phyloP scores from a whole-genome alignment of 2,329 filamentous ascomycete genomes.

The Magnaporthiopsis rhizophila region DNA sequence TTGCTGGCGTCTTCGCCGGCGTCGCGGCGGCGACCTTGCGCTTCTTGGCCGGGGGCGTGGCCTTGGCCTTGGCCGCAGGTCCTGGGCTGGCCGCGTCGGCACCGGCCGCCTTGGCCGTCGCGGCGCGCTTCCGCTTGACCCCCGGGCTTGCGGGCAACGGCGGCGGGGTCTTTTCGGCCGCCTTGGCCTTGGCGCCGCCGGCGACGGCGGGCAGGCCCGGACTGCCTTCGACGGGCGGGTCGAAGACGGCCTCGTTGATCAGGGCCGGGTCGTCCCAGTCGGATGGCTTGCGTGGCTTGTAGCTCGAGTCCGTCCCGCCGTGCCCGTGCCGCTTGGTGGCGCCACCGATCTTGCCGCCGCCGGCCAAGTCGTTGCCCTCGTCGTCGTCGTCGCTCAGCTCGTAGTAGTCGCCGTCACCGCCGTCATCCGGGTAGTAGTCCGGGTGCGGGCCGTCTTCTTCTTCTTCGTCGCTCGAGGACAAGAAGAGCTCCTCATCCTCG shows the following conservation, averaged over 20 bases:
- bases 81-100: background rate
- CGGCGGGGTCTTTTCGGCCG: background rate
- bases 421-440: background rate
- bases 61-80: background rate
- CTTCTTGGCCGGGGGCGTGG: background rate
- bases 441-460: background rate
- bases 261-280: slow-evolving; percentile 2
- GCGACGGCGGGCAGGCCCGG: background rate
- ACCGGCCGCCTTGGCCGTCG: no score
- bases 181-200: background rate
- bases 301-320: background rate
- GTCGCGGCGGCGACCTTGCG: background rate
- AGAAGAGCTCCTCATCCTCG: background rate
- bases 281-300: background rate
- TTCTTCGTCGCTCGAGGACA: background rate
- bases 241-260: background rate
- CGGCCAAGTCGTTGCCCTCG: no score
- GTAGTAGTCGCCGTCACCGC: slow-evolving; percentile 2
- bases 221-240: background rate
- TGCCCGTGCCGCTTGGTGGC: background rate
- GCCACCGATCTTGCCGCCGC: background rate
- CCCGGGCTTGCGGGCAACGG: background rate
- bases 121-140: background rate
- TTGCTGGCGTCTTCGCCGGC: slow-evolving; percentile 1
- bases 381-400: background rate